phyloP scores from a whole-genome alignment of 371 early-diverging fungal genomes.

The Syncephalastrum contaminatum region DNA sequence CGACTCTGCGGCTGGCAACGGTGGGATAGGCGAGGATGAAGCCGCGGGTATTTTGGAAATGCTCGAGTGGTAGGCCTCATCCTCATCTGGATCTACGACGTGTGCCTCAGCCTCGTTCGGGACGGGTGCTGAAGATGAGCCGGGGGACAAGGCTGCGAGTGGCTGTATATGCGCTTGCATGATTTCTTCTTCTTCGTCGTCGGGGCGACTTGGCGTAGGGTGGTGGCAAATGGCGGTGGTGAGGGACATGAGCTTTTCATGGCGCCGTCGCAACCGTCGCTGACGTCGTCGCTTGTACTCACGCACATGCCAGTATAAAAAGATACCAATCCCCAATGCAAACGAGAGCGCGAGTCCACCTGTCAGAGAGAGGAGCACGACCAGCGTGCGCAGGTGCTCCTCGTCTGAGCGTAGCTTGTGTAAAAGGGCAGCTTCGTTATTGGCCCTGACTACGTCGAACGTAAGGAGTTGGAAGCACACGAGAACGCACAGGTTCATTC shows the following conservation, averaged over 20 bases:
- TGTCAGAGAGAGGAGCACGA: constrained; percentile 21
- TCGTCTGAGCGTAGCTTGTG: constrained; percentile 17
- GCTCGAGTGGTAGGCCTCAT: too few species aligned
- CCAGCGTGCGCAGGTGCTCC: constrained; percentile 17
- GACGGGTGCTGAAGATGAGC: not conserved
- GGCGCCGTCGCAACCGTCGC: constrained; percentile 1
- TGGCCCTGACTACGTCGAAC: too few species aligned
- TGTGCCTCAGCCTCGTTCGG: not conserved
- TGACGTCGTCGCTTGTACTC: constrained; percentile 4
- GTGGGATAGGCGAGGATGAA: not conserved
- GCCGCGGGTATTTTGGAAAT: not conserved
- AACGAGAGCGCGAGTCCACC: constrained; percentile 24
- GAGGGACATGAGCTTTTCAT: too few species aligned
- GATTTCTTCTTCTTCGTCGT: not conserved
- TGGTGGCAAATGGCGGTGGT: too few species aligned
- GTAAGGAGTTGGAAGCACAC: too few species aligned
- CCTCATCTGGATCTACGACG: not conserved
- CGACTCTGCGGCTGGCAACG: not conserved
- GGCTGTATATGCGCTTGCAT: not conserved
- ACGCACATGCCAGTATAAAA: constrained; percentile 20
- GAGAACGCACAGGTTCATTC: too few species aligned
- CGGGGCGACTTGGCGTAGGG: not conserved
- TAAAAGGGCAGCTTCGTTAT: constrained; percentile 8
- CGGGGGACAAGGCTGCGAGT: not conserved
- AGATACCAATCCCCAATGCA: constrained; percentile 22